Conservation (phyloP, 768 basidiomycete genomes). For the Royoungia palumana region DNA sequence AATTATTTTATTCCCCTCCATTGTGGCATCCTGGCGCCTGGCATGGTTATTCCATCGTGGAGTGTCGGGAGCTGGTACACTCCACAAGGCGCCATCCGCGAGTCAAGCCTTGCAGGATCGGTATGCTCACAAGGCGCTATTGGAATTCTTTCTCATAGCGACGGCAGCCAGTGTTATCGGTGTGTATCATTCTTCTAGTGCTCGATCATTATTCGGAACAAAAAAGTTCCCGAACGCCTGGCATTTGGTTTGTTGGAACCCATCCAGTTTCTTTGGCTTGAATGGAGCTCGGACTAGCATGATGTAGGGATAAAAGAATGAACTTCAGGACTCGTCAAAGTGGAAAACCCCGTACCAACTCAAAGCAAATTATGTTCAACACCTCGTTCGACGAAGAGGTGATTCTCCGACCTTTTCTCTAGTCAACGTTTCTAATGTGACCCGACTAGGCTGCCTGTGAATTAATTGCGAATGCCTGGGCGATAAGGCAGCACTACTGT, state of each 20-base stretch:
- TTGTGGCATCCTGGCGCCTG: slow-evolving; percentile 5
- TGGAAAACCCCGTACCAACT: background rate
- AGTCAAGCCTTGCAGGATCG: background rate
- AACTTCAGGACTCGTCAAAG: background rate
- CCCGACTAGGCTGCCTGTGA: slow-evolving; percentile 8
- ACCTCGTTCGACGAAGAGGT: slow-evolving; percentile 14
- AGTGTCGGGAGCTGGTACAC: background rate
- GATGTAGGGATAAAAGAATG: slow-evolving; percentile 12
- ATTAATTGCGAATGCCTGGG: slow-evolving; percentile 5
- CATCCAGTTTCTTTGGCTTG: slow-evolving; percentile 12
- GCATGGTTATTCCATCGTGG: background rate
- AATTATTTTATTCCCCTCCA: background rate
- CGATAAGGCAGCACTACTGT: slow-evolving; percentile 2
- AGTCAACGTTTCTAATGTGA: background rate
- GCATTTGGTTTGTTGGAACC: slow-evolving; percentile 14
- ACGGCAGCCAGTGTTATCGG: background rate
- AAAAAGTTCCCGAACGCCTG: slow-evolving; percentile 8
- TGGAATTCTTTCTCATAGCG: background rate
- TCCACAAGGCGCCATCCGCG: background rate
- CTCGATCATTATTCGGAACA: background rate
- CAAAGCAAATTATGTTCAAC: slow-evolving; percentile 5
- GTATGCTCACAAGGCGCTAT: background rate
- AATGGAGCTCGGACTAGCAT: background rate
- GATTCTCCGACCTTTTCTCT: background rate
- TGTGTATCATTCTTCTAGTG: background rate